phyloP scores from a whole-genome alignment of 2,329 filamentous ascomycete species.

The Cordyceps javanica region DNA sequence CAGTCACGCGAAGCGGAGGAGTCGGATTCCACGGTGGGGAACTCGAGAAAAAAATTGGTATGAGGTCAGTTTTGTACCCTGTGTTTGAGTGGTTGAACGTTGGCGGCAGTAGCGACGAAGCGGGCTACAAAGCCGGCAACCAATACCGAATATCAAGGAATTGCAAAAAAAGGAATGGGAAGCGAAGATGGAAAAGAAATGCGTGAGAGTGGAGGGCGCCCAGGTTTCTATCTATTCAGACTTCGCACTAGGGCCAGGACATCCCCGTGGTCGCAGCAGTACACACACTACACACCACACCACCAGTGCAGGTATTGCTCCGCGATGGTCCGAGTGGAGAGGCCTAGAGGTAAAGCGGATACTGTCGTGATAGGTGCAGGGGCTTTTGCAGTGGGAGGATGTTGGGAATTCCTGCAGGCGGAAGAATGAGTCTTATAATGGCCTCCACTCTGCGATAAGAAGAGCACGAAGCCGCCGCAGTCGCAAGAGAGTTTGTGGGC shows the following conservation, averaged over 20 bases:
- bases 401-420: neutral
- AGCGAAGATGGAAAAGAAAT: neutral
- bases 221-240: conserved; percentile 10
- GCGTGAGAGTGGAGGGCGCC: conserved; percentile 3
- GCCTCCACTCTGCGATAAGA: conserved; percentile 7
- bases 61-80: neutral
- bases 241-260: neutral
- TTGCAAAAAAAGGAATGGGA: neutral
- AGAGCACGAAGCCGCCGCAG: neutral
- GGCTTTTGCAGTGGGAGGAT: neutral
- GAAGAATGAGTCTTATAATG: neutral
- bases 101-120: conserved; percentile 8
- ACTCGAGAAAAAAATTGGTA: neutral
- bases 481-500: neutral
- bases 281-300: neutral
- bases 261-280: conserved; percentile 6
- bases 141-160: conserved; percentile 1
- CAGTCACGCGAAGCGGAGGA: neutral
- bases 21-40: neutral
- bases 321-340: conserved; percentile 14
- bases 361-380: conserved; percentile 9
- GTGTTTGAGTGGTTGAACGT: neutral
- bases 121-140: neutral
- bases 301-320: conserved; percentile 8
- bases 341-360: conserved; percentile 12